A percentile compares a stretch with the other conserved stretches of the same genome.
Conservation (phyloP, 2,329 filamentous ascomycete species). For the Chaetomiaceae sp. region DNA sequence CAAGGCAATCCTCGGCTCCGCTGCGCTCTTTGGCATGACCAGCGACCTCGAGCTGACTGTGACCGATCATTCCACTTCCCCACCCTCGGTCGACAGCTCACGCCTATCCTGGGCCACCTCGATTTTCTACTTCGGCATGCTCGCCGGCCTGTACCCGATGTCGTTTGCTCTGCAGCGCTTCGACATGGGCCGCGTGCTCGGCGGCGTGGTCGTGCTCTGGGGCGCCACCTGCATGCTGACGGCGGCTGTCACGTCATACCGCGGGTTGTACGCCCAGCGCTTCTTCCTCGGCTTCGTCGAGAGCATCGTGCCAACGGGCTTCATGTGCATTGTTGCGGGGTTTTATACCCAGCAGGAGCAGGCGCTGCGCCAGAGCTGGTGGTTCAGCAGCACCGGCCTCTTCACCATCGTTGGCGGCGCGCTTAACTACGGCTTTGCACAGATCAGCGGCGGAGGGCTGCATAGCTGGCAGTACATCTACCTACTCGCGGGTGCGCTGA, state of each 20-base stretch:
- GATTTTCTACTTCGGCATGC: slow-evolving; percentile 75
- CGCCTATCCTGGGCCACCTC: slow-evolving; percentile 72
- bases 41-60: slow-evolving; percentile 56
- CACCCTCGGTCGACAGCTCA: slow-evolving; percentile 56
- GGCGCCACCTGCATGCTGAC: slow-evolving; percentile 61
- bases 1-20: slow-evolving; percentile 69
- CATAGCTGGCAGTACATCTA: slow-evolving; percentile 67
- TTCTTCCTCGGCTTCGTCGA: slow-evolving; percentile 61
- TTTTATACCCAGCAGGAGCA: slow-evolving; percentile 63
- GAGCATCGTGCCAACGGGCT: slow-evolving; percentile 58
- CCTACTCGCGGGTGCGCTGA: slow-evolving; percentile 56
- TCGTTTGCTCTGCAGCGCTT: slow-evolving; percentile 65
- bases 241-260: slow-evolving; percentile 57
- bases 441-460: slow-evolving; percentile 49
- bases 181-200: slow-evolving; percentile 57
- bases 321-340: slow-evolving; percentile 57
- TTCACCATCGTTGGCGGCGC: slow-evolving; percentile 58
- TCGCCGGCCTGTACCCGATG: slow-evolving; percentile 68
- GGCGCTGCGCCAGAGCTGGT: slow-evolving; percentile 58
- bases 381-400: slow-evolving; percentile 55
- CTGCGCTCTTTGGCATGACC: slow-evolving; percentile 71
- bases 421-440: slow-evolving; percentile 62
- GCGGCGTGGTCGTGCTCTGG: slow-evolving; percentile 59
- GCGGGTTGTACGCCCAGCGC: slow-evolving; percentile 59
- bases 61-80: slow-evolving; percentile 36